phyloP scores from a whole-genome alignment of 2,329 filamentous ascomycete genomes.

The Fusarium pseudocircinatum region DNA sequence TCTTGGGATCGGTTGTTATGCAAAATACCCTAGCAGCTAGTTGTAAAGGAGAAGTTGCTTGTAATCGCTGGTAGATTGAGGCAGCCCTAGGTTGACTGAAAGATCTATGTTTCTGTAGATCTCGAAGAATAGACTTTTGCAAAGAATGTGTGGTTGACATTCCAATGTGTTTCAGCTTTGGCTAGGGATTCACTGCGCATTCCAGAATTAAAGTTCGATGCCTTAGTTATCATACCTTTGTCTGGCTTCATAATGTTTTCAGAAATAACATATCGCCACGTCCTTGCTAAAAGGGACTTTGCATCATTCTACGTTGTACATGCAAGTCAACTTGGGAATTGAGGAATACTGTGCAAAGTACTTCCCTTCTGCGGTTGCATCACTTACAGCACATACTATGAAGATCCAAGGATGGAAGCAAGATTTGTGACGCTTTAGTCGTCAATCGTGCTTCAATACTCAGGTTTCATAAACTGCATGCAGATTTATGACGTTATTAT shows the following conservation, averaged over 20 bases:
- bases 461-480: constrained; percentile 21
- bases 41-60: constrained; percentile 28
- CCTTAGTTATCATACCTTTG: not conserved
- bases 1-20: constrained; percentile 26
- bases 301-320: constrained; percentile 22
- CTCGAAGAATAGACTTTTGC: constrained; percentile 12
- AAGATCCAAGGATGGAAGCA: constrained; percentile 7
- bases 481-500: constrained; percentile 33
- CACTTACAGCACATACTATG: constrained; percentile 6
- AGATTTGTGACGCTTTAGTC: constrained; percentile 10
- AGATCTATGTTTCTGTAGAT: constrained; percentile 14
- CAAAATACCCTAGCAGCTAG: constrained; percentile 38
- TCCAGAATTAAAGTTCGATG: not conserved
- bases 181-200: not conserved
- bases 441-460: constrained; percentile 21
- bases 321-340: not conserved
- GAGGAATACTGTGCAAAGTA: constrained; percentile 33
- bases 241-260: not conserved
- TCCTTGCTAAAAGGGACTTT: not conserved
- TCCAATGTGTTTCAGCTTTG: not conserved
- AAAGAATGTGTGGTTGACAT: not conserved
- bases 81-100: constrained; percentile 24
- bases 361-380: constrained; percentile 15
- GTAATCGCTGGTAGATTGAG: constrained; percentile 26
- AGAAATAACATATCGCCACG: not conserved